phyloP scores from a whole-genome alignment of 139 green algal species.

The Trebouxia sp. region DNA sequence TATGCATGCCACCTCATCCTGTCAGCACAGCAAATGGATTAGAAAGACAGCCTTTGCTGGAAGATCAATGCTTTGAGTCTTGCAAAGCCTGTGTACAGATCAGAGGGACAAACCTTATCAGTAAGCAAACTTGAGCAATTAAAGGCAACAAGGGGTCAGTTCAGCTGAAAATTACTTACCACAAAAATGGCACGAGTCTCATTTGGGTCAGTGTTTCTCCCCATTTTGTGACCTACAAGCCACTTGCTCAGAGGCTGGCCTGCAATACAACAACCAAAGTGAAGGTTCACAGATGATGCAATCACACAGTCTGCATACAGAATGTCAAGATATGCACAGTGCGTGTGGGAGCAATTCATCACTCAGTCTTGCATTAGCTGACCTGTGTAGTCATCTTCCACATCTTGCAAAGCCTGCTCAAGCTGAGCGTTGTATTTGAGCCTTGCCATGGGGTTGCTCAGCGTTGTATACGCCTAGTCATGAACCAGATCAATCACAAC shows the following conservation, averaged over 20 bases:
- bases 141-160: not conserved
- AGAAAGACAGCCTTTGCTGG: not conserved
- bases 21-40: not conserved
- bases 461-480: constrained; percentile 51
- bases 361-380: not conserved
- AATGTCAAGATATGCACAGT: not conserved
- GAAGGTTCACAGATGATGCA: not conserved
- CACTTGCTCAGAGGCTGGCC: constrained; percentile 78
- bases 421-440: constrained; percentile 67
- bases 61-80: not conserved
- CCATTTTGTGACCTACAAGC: constrained; percentile 63
- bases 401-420: constrained; percentile 54
- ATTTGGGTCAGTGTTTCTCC: constrained; percentile 64
- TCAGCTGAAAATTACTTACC: too few species aligned
- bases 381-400: constrained; percentile 76
- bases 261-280: constrained; percentile 31
- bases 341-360: not conserved
- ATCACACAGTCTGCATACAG: not conserved
- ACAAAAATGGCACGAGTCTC: constrained; percentile 85
- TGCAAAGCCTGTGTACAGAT: not conserved
- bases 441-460: constrained; percentile 58
- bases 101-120: not conserved
- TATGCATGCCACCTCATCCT: constrained; percentile 85
- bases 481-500: too few species aligned
- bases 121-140: not conserved